Evolutionary conservation across 352 stramenopile genomes (phyloP).

Genomic region (Phytophthora citricola): DNA sequence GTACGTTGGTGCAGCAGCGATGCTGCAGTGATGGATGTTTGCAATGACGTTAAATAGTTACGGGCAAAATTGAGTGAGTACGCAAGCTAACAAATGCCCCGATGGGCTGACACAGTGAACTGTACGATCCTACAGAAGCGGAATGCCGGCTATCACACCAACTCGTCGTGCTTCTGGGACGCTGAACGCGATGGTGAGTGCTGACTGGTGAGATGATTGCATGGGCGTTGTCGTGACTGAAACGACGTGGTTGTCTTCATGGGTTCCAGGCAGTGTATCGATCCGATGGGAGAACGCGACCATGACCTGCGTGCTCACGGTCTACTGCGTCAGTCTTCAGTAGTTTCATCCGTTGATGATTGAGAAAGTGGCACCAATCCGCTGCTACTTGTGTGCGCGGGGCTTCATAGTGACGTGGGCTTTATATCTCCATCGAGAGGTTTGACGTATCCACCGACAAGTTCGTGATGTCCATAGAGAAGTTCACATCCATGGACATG

Average conservation of each 20-base stretch:
- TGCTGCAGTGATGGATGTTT: conserved; percentile 12
- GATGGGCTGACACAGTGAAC: conserved; percentile 62
- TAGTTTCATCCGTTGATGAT: conserved; percentile 29
- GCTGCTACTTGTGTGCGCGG: conserved; percentile 10
- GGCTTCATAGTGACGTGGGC: conserved; percentile 2
- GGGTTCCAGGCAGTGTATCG: conserved; percentile 64
- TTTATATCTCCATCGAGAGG: conserved; percentile 56
- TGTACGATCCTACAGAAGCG: conserved; percentile 90
- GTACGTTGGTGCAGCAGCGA: conserved; percentile 36
- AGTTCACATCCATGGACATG: conserved; percentile 53
- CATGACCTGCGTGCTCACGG: conserved; percentile 74
- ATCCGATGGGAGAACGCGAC: conserved; percentile 80
- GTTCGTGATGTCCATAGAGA: conserved; percentile 46
- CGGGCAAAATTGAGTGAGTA: conserved; percentile 35
- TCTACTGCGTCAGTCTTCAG: conserved; percentile 79
- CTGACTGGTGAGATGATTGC: conserved; percentile 4
- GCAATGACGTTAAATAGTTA: conserved; percentile 50
- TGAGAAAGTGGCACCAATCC: conserved; percentile 29
- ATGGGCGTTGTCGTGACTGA: conserved; percentile 12
- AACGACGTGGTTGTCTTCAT: conserved; percentile 13
- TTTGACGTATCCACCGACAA: conserved; percentile 54
- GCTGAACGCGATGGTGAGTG: conserved; percentile 79
- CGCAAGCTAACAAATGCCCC: conserved; percentile 31
- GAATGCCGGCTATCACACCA: conserved; percentile 88
- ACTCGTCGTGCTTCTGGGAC: conserved; percentile 90